phyloP scores from a whole-genome alignment of 805 yeast genomes.

The Kodamaea hsintzibuensis region DNA sequence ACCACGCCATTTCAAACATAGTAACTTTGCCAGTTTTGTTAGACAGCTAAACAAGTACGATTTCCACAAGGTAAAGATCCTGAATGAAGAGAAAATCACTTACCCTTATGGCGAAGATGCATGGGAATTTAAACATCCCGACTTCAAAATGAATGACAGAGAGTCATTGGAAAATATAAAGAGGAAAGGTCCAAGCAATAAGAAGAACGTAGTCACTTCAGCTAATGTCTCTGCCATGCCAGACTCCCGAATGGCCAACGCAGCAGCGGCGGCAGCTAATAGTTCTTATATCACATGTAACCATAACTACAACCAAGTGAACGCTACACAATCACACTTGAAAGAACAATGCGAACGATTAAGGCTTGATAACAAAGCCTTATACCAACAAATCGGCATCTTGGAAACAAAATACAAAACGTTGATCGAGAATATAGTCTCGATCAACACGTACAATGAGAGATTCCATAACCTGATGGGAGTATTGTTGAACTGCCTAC shows the following conservation, averaged over 20 bases:
- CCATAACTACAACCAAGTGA: constrained; percentile 9
- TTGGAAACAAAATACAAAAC: constrained; percentile 62
- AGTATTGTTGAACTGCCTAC: constrained; percentile 48
- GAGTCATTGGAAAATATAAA: constrained; percentile 85
- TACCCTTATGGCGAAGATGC: constrained; percentile 71
- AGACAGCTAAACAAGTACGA: constrained; percentile 95
- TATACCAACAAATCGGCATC: constrained; percentile 36
- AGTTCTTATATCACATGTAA: constrained; percentile 2
- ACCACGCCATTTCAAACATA: constrained; percentile 92
- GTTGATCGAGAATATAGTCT: constrained; percentile 59
- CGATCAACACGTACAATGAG: constrained; percentile 58
- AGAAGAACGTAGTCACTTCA: constrained; percentile 29
- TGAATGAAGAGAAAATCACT: constrained; percentile 56
- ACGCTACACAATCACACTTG: constrained; percentile 17
- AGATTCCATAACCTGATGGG: constrained; percentile 54
- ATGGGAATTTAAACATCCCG: constrained; percentile 96
- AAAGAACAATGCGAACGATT: constrained; percentile 35
- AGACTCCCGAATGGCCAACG: constrained; percentile 1
- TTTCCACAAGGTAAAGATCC: constrained; percentile 88
- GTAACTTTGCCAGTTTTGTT: constrained; percentile 92
- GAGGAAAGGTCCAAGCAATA: constrained; percentile 69
- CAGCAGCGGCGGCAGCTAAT: not conserved
- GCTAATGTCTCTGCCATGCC: constrained; percentile 1
- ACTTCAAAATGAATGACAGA: constrained; percentile 71
- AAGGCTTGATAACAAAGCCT: constrained; percentile 31